Evolutionary conservation across 2,329 filamentous ascomycete genomes (phyloP).

Genomic region (Ascomycota sp.): DNA sequence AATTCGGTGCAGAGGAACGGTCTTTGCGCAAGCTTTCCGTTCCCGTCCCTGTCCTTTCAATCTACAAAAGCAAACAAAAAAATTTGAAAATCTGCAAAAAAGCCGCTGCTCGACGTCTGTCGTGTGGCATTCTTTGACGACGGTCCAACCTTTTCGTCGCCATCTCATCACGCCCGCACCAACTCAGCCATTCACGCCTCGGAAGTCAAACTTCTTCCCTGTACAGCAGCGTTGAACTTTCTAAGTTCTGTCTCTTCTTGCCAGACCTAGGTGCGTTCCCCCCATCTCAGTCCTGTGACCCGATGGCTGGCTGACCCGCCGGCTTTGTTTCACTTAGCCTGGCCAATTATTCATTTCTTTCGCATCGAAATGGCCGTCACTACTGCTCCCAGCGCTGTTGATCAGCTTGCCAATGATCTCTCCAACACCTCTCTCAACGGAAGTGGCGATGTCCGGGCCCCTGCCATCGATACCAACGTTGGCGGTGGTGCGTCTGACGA

Average conservation of each 20-base stretch:
- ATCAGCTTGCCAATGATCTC: conserved; percentile 65
- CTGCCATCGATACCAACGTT: conserved; percentile 59
- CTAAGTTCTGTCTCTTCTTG: background rate
- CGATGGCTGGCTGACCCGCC: background rate
- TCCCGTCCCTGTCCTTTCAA: conserved; percentile 31
- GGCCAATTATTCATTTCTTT: conserved; percentile 2
- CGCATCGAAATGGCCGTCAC: conserved; percentile 37
- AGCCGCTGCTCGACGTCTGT: conserved; percentile 25
- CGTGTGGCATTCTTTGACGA: background rate
- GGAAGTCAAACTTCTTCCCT: background rate
- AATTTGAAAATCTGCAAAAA: conserved; percentile 36
- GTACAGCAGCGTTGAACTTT: too few species aligned
- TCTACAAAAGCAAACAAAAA: conserved; percentile 37
- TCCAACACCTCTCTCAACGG: conserved; percentile 50
- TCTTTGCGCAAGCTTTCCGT: conserved; percentile 38
- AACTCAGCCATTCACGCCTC: background rate
- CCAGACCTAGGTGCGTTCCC: conserved; percentile 1
- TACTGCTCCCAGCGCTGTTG: conserved; percentile 41
- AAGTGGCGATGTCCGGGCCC: conserved; percentile 42
- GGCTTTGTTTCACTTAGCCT: background rate
- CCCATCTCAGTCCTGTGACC: conserved; percentile 5
- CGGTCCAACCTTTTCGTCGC: too few species aligned
- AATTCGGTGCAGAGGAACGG: conserved; percentile 34
- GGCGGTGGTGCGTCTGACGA: conserved; percentile 27
- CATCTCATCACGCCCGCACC: background rate